These are phyloP conservation scores for Ailanthus altissimus DNA, from an alignment of 345 rosid species.

Conservation along the genomic window DNA sequence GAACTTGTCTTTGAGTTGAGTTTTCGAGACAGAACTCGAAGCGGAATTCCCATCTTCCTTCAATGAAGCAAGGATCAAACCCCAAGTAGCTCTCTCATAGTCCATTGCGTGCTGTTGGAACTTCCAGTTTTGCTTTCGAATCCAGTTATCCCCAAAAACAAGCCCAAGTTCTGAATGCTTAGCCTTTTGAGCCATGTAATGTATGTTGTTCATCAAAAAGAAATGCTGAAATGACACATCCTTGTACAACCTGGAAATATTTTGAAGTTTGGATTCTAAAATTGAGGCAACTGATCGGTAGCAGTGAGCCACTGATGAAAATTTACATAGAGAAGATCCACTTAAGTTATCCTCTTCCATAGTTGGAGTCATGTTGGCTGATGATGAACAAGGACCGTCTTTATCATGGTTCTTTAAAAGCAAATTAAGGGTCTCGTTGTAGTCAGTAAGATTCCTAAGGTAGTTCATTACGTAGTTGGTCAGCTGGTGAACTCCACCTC, in stretches of 20 bases:
- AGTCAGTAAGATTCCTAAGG: constrained; percentile 63
- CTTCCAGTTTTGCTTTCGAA: constrained; percentile 70
- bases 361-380: constrained; percentile 39
- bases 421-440: constrained; percentile 56
- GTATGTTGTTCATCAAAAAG: constrained; percentile 83
- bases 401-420: constrained; percentile 57
- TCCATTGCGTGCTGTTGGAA: constrained; percentile 73
- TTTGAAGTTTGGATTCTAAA: constrained; percentile 69
- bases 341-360: constrained; percentile 42
- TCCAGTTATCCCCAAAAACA: constrained; percentile 78
- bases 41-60: constrained; percentile 59
- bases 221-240: constrained; percentile 69
- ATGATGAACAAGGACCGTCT: constrained; percentile 30
- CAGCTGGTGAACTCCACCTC: constrained; percentile 78
- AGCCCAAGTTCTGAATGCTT: constrained; percentile 62
- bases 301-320: constrained; percentile 46
- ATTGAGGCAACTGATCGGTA: constrained; percentile 57
- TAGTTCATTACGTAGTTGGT: constrained; percentile 87
- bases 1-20: constrained; percentile 62
- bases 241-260: constrained; percentile 62
- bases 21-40: constrained; percentile 42
- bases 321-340: constrained; percentile 29
- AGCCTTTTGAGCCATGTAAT: constrained; percentile 87
- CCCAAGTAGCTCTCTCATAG: constrained; percentile 83
- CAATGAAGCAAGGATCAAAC: constrained; percentile 59